Conservation (phyloP, 2,329 filamentous ascomycete species). For the Rhynchosporium secalis region DNA sequence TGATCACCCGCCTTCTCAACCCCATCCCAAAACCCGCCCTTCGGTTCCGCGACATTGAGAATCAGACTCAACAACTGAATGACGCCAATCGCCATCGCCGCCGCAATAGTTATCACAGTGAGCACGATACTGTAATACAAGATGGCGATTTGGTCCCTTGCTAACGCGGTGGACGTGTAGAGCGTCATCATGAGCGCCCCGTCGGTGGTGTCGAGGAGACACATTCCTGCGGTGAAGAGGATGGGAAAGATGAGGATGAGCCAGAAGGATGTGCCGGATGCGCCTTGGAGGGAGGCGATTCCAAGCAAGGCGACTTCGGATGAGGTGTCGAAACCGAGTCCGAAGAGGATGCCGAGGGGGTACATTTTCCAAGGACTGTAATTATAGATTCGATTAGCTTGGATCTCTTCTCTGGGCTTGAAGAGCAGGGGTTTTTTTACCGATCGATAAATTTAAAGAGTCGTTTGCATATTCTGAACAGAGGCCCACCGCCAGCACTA, state of each 20-base stretch:
- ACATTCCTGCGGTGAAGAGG: conserved; percentile 96
- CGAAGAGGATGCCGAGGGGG: conserved; percentile 83
- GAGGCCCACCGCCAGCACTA: conserved; percentile 65
- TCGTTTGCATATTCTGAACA: conserved; percentile 69
- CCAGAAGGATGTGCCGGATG: conserved; percentile 87
- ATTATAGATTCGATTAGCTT: background rate
- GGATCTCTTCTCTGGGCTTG: background rate
- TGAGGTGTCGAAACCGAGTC: conserved; percentile 91
- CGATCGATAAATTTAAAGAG: conserved; percentile 72
- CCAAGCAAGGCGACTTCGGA: conserved; percentile 91
- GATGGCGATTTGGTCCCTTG: conserved; percentile 82
- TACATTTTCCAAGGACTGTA: conserved; percentile 89
- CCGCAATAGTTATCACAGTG: conserved; percentile 41
- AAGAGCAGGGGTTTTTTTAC: background rate
- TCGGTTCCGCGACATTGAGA: conserved; percentile 62
- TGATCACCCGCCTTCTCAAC: conserved; percentile 74
- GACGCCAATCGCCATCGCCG: conserved; percentile 68
- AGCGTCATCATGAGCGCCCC: conserved; percentile 94
- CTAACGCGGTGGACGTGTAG: conserved; percentile 78
- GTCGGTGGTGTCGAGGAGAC: conserved; percentile 86
- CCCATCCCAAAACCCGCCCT: conserved; percentile 87
- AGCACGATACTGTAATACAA: conserved; percentile 74
- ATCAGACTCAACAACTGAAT: conserved; percentile 81
- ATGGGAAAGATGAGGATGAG: conserved; percentile 89
- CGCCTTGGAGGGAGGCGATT: conserved; percentile 83